Base-by-base conservation (phyloP, 768 basidiomycete species). In the Tylopilus subfusipes region DNA sequence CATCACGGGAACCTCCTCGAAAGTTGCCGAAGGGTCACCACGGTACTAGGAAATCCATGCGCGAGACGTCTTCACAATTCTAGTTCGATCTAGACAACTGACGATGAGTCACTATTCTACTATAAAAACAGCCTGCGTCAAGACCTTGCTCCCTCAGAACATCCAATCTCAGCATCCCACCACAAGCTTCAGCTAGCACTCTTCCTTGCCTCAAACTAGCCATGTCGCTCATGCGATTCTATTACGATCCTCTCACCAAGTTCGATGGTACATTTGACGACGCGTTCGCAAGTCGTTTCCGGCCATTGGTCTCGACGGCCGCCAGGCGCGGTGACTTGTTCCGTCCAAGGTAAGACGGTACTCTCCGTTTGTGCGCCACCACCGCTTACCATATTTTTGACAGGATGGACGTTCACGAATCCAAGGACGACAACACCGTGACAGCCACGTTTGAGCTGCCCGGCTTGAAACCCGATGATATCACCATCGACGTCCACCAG, bases 401-500 rank as follows among this genome's bases (percentile, higher is more conserved):
- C 7, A 38, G 38, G 38, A 38, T 38, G 38, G 38, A 38, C n/a
- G 19, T 38, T 38, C 38, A 19, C 38, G 38, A 38, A n/a, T 38
- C 38, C 10, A 19, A 38, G n/a, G 38, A 38, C 38, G n/a, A 12
- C 8, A 38, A 38, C 38, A 38, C 38, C 5, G n/a, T 38, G 38
- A 38, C 38, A 38, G 38, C 38, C n/a, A 19, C 38, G 16, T 80
- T 84, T 52, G 84, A 83, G 59, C 66, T 82, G 2, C 82, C 83
- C 5, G 81, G 82, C 5, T 63, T 82, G 50, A 77, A 72, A 51
- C 76, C 80, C 48, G 75, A 78, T 40, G 71, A 76, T 44, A 70
- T 83, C 48, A 60, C 67, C 40, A 76, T 83, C 49, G 75, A 82
- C 50, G 62, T 81, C 25, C 73, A 75, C 36, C 73, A 79, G 54